A percentile compares a stretch with the other conserved stretches of the same genome.
These are phyloP conservation scores for Dictyostelium purpureum DNA, from an alignment of 78 protist species.

Conservation along the genomic window DNA sequence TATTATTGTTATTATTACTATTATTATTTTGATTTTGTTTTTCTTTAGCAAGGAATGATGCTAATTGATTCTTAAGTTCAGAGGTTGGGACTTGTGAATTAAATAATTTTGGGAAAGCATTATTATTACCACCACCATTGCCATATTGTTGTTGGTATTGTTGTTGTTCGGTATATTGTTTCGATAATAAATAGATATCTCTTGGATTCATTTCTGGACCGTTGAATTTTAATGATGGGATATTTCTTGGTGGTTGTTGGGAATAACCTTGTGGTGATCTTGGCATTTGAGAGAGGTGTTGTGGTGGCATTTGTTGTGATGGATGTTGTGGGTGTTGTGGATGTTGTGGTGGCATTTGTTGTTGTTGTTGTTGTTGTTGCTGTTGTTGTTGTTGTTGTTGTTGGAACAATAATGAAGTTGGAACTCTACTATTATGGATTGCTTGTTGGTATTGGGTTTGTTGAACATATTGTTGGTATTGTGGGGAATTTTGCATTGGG, in stretches of 20 bases:
- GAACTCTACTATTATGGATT: slow-evolving; percentile 5
- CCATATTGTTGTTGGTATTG: neutral
- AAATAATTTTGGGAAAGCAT: slow-evolving; percentile 33
- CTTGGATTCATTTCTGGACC: slow-evolving; percentile 1
- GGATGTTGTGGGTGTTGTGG: neutral
- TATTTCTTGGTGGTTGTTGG: neutral
- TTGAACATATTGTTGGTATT: slow-evolving; percentile 23
- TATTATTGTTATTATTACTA: neutral
- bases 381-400: slow-evolving; percentile 20
- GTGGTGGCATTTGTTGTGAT: neutral
- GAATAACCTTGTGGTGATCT: neutral
- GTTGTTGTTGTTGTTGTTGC: neutral
- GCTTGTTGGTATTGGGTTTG: slow-evolving; percentile 12
- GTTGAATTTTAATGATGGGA: neutral
- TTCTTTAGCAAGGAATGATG: slow-evolving; percentile 19
- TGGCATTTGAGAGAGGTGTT: neutral
- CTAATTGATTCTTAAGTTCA: neutral
- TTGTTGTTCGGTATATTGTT: slow-evolving; percentile 7
- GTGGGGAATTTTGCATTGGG: slow-evolving; percentile 21
- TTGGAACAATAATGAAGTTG: slow-evolving; percentile 6
- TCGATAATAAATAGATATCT: slow-evolving; percentile 15
- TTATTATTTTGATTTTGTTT: neutral
- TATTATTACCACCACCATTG: neutral
- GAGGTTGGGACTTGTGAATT: slow-evolving; percentile 36
- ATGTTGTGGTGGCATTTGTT: neutral